Base-by-base conservation (phyloP, 176 grass and related monocot genomes). In the Aegilops speltoides region DNA sequence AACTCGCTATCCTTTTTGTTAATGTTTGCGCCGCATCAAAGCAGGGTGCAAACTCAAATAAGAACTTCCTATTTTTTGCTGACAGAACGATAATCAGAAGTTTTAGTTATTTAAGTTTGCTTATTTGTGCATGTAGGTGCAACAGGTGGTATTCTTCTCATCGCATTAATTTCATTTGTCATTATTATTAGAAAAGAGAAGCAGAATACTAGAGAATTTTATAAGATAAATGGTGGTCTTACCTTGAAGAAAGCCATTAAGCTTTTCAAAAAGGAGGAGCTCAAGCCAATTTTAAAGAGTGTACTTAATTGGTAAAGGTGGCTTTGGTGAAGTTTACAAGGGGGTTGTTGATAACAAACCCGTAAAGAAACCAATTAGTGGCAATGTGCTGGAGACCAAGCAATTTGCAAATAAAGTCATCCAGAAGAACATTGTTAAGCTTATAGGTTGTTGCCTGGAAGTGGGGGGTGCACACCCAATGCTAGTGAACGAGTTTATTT, bases 281-380 rank as follows among this genome's bases (percentile, higher is more conserved):
- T 71, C 8, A 71, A 71, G 68, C 5, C 8, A 71, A 3, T 71
- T 71, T 71, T 71, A 3, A 71, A 71, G 68, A 71, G 10, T 71
- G n/a, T n/a, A n/a, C n/a, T 5, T 71, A 40, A 71, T 40, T 20
- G 68, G 68, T 23, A 71, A 71, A 71, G 34, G 68, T 71, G 68
- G 68, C 34, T 71, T 71, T 23, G 68, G 68, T 71, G 68, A 71
- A 71, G 68, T 71, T 40, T 71, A 71, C 34, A 71, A 40, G 33
- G 67, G 67, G 32, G 4, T 37, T 70, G 33, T 70, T 22, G 67
- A 37, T 36, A 29, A 29, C 28, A 29, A 29, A 29, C n/a, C 34
- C 6, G 68, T 71, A 71, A 71, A 71, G 34, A 71, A 71, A 40
- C 68, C 68, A 71, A 38, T 71, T 71, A 17, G 34, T 40, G 34